These are phyloP conservation scores for Fusarium bactridioides DNA, from an alignment of 2,329 filamentous ascomycete genomes.

Conservation along the genomic window DNA sequence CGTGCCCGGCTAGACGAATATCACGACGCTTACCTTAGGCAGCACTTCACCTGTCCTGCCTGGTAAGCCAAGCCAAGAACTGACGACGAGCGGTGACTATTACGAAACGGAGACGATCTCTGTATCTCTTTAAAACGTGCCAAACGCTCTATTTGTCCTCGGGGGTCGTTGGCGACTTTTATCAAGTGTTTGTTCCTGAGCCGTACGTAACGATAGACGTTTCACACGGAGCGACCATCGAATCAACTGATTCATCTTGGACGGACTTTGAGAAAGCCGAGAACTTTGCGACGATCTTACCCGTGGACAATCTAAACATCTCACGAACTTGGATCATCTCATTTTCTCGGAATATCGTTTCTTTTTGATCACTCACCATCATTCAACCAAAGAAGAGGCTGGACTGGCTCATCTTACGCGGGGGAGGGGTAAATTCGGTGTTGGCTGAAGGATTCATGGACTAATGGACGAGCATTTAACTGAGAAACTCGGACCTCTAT, in stretches of 20 bases:
- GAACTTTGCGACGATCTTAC: neutral
- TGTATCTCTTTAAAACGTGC: conserved; percentile 6
- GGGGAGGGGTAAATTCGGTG: conserved; percentile 38
- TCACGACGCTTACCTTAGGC: conserved; percentile 40
- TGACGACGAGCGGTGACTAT: conserved; percentile 21
- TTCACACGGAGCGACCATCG: conserved; percentile 11
- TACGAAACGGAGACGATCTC: conserved; percentile 12
- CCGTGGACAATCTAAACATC: neutral
- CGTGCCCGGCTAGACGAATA: conserved; percentile 27
- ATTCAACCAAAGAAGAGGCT: conserved; percentile 4
- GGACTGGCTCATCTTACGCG: conserved; percentile 21
- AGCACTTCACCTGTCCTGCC: conserved; percentile 35
- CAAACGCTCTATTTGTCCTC: neutral
- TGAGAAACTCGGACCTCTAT: conserved; percentile 7
- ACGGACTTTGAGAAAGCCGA: conserved; percentile 25
- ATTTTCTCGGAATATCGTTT: neutral
- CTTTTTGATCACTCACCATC: neutral
- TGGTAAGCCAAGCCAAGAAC: conserved; percentile 36
- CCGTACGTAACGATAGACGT: conserved; percentile 26
- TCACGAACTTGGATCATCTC: neutral
- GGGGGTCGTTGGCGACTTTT: neutral
- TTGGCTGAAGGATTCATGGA: conserved; percentile 24
- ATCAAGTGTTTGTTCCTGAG: neutral
- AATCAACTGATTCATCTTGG: conserved; percentile 8
- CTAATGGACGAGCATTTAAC: conserved; percentile 6